Conservation (phyloP, 2,329 filamentous ascomycete species). For the Aspergillus sp. region DNA sequence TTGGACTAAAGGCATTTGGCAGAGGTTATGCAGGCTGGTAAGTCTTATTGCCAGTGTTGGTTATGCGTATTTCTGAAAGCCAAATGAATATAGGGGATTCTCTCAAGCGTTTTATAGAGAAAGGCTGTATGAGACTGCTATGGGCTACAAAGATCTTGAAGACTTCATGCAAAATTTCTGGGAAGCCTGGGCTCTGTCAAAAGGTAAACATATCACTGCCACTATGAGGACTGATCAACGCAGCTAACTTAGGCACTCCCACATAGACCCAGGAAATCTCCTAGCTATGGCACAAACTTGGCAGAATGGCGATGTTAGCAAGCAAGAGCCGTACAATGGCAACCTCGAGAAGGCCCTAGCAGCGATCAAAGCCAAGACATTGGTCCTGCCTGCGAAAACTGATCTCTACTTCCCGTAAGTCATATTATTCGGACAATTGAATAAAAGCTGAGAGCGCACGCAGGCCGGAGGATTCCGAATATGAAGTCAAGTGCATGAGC, state of each 20-base stretch:
- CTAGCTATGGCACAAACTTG: slow-evolving; percentile 75
- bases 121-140: slow-evolving; percentile 62
- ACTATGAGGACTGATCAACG: background rate
- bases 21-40: slow-evolving; percentile 73
- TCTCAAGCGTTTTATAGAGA: slow-evolving; percentile 76
- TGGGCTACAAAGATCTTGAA: slow-evolving; percentile 68
- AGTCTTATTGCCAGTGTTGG: slow-evolving; percentile 9
- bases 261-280: slow-evolving; percentile 68
- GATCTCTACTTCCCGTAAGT: slow-evolving; percentile 76
- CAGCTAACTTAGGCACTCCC: background rate
- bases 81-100: slow-evolving; percentile 58
- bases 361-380: slow-evolving; percentile 68
- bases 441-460: slow-evolving; percentile 8
- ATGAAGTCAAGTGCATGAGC: slow-evolving; percentile 66
- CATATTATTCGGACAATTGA: background rate
- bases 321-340: slow-evolving; percentile 67
- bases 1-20: slow-evolving; percentile 68
- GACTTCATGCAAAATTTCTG: slow-evolving; percentile 75
- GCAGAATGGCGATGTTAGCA: slow-evolving; percentile 71
- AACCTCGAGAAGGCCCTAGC: slow-evolving; percentile 66
- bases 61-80: background rate
- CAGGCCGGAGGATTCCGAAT: slow-evolving; percentile 72
- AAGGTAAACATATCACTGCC: slow-evolving; percentile 44
- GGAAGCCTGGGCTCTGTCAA: slow-evolving; percentile 71
- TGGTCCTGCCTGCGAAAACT: slow-evolving; percentile 70